Percentiles rank a stretch among this genome's conserved stretches.
Evolutionary conservation across 1,284 basidiomycete species (phyloP).

Genomic region (Mrakiaceae sp.): DNA sequence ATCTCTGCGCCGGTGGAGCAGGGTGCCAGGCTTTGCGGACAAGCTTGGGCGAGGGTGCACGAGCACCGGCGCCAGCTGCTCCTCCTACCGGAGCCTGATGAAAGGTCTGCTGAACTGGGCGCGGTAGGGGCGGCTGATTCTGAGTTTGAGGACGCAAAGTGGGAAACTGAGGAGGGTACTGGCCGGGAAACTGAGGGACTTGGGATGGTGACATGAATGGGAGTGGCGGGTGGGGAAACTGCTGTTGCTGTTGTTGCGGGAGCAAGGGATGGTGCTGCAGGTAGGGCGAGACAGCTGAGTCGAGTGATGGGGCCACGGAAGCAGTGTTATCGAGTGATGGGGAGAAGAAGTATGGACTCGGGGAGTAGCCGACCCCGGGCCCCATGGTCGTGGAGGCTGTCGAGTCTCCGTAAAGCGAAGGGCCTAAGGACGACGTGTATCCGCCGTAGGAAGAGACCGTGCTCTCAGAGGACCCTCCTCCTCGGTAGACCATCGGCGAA

Average conservation of each 20-base stretch:
- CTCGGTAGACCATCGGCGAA: background rate
- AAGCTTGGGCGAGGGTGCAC: background rate
- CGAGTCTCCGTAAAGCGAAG: too few relatives aligned
- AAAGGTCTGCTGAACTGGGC: background rate
- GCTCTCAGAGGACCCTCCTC: background rate
- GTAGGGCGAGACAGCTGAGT: too few relatives aligned
- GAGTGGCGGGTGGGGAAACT: background rate
- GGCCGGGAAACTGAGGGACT: background rate
- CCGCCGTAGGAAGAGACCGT: background rate
- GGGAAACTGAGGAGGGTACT: background rate
- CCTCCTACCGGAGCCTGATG: background rate
- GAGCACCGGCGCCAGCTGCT: background rate
- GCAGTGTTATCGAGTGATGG: too few relatives aligned
- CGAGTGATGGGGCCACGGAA: too few relatives aligned
- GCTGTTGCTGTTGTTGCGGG: too few relatives aligned
- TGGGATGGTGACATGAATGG: background rate
- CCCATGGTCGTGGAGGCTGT: too few relatives aligned
- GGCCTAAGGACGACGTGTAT: background rate
- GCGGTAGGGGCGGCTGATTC: background rate
- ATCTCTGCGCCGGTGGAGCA: constrained; percentile 47
- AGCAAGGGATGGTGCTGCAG: too few relatives aligned
- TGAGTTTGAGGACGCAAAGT: too few relatives aligned
- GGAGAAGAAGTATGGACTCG: too few relatives aligned
- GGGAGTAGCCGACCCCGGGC: too few relatives aligned
- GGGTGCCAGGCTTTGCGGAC: constrained; percentile 36